Conservation (phyloP, 352 stramenopile species). For the Globisporangium paddicum region DNA sequence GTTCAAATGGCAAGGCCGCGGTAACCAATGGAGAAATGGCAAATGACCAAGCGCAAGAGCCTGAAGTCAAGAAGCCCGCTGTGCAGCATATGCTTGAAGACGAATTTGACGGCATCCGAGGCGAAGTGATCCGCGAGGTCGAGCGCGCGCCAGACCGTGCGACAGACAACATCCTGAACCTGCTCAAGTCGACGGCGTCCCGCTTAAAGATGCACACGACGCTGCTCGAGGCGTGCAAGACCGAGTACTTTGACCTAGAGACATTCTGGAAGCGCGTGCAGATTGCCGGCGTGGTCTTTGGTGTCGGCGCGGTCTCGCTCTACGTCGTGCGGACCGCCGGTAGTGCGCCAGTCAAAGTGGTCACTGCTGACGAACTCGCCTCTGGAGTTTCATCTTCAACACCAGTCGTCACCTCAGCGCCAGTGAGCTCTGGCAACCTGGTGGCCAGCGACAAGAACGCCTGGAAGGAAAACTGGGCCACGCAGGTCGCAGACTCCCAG, state of each 20-base stretch:
- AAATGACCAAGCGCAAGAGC: conserved; percentile 1
- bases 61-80: conserved; percentile 16
- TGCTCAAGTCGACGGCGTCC: conserved; percentile 74
- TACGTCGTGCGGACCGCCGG: conserved; percentile 78
- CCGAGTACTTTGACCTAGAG: conserved; percentile 70
- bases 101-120: conserved; percentile 82
- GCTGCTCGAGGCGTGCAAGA: conserved; percentile 67
- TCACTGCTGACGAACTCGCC: conserved; percentile 25
- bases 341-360: conserved; percentile 19
- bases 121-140: conserved; percentile 81
- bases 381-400: conserved; percentile 12
- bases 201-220: conserved; percentile 85
- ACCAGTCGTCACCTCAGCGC: neutral
- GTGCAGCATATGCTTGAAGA: conserved; percentile 80
- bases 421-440: neutral
- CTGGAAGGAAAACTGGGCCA: conserved; percentile 80
- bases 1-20: conserved; percentile 12
- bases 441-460: conserved; percentile 15
- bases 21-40: conserved; percentile 2
- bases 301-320: conserved; percentile 58
- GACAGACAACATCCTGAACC: conserved; percentile 79
- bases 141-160: conserved; percentile 74
- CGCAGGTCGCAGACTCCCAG: conserved; percentile 65
- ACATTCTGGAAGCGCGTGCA: conserved; percentile 74
- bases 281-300: conserved; percentile 50